A percentile compares a stretch with the other conserved stretches of the same genome.
phyloP scores from a whole-genome alignment of 1,139 yeast species.

The Yamadazyma atlantica region DNA sequence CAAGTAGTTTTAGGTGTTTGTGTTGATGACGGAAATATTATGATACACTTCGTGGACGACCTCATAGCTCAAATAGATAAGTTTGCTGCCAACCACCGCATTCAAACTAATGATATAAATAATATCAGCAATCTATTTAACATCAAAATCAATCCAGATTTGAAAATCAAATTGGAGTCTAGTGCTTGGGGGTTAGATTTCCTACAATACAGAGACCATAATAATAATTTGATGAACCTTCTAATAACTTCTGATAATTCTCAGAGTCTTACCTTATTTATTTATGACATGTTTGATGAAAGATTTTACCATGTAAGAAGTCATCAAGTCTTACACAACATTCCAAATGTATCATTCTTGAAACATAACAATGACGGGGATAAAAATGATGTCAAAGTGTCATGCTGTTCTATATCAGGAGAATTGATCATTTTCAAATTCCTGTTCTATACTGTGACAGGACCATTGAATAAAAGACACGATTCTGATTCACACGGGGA shows the following conservation, averaged over 20 bases:
- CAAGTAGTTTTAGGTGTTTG: slow-evolving; percentile 46
- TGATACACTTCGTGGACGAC: slow-evolving; percentile 41
- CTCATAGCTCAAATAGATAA: slow-evolving; percentile 21
- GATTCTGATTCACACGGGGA: not conserved
- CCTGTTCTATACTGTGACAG: slow-evolving; percentile 22
- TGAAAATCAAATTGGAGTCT: slow-evolving; percentile 36
- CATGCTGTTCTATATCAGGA: slow-evolving; percentile 50
- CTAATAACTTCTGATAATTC: slow-evolving; percentile 61
- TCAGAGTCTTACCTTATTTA: slow-evolving; percentile 43
- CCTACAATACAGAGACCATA: slow-evolving; percentile 19
- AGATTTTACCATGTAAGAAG: slow-evolving; percentile 36
- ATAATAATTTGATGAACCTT: slow-evolving; percentile 30
- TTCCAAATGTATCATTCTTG: slow-evolving; percentile 56
- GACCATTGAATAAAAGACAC: slow-evolving; percentile 24
- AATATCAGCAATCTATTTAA: slow-evolving; percentile 1
- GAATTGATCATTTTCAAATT: slow-evolving; percentile 46
- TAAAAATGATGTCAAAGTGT: slow-evolving; percentile 23
- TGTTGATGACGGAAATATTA: slow-evolving; percentile 56
- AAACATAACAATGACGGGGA: slow-evolving; percentile 17
- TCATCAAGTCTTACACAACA: slow-evolving; percentile 52
- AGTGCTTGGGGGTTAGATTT: slow-evolving; percentile 71
- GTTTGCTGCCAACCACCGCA: slow-evolving; percentile 5
- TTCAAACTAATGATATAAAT: not conserved
- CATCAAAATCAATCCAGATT: slow-evolving; percentile 28
- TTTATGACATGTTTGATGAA: slow-evolving; percentile 26